Percentiles rank a stretch among this genome's conserved stretches.
Conservation (phyloP, 306 rosid species). For the Styphnolobium japonicum region DNA sequence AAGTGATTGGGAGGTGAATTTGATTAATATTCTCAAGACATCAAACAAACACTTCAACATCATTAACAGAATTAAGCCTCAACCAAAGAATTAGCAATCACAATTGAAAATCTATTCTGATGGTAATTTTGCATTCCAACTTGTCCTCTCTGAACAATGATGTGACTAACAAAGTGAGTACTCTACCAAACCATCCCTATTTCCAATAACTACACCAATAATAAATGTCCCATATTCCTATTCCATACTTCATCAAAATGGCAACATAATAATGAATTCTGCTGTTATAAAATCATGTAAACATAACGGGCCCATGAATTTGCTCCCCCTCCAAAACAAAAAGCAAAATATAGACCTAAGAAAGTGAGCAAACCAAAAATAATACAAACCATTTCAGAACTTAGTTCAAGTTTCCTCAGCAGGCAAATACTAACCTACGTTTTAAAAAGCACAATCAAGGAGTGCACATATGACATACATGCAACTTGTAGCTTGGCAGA, state of each 20-base stretch:
- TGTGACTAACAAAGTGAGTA: background rate
- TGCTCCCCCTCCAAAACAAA: background rate
- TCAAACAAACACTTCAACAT: slow-evolving; percentile 1
- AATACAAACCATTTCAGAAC: background rate
- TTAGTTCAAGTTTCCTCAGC: background rate
- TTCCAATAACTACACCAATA: background rate
- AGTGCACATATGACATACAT: background rate
- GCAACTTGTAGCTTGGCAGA: background rate
- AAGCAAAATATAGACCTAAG: background rate
- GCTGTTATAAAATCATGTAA: background rate
- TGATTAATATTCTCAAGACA: slow-evolving; percentile 3
- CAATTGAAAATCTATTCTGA: background rate
- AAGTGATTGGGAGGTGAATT: slow-evolving; percentile 16
- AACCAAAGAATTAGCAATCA: slow-evolving; percentile 1
- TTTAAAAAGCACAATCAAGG: background rate
- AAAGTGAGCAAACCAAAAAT: background rate
- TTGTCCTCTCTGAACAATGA: background rate
- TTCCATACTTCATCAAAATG: background rate
- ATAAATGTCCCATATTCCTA: background rate
- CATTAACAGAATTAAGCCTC: slow-evolving; percentile 1
- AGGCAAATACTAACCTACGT: background rate
- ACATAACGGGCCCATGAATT: background rate
- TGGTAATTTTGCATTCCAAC: background rate
- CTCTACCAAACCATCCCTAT: background rate
- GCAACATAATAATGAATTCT: background rate